A percentile compares a stretch with the other conserved stretches of the same genome.
phyloP scores from a whole-genome alignment of 768 basidiomycete genomes.

The Kwoniella dejecticola region DNA sequence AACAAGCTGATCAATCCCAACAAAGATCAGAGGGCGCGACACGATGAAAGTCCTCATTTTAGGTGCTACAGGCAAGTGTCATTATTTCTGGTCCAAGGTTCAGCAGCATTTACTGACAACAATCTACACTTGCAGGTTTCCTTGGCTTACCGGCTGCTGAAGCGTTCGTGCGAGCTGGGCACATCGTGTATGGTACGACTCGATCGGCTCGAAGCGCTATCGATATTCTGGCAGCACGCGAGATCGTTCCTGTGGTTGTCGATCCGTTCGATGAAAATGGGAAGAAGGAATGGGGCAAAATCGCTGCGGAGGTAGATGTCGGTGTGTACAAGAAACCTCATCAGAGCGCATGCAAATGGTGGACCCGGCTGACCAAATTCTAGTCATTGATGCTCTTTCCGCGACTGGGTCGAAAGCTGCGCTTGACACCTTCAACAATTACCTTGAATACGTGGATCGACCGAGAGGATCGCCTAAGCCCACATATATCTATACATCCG shows the following conservation, averaged over 20 bases:
- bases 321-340: constrained; percentile 27
- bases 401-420: constrained; percentile 47
- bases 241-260: constrained; percentile 58
- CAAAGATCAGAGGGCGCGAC: background rate
- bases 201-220: constrained; percentile 56
- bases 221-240: constrained; percentile 56
- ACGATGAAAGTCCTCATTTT: constrained; percentile 52
- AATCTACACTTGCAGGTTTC: constrained; percentile 51
- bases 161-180: constrained; percentile 60
- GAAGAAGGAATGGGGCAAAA: constrained; percentile 18
- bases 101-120: background rate
- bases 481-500: constrained; percentile 60
- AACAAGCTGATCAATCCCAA: background rate
- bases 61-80: constrained; percentile 56
- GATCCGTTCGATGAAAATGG: constrained; percentile 31
- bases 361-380: no score
- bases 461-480: constrained; percentile 56
- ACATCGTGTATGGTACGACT: constrained; percentile 60
- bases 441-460: constrained; percentile 21
- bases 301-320: constrained; percentile 33
- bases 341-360: no score
- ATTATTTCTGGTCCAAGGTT: background rate
- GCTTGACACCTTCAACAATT: constrained; percentile 22
- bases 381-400: constrained; percentile 45
- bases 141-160: constrained; percentile 59